Conservation (phyloP, 176 grass and related monocot species). For the Hyparrhenia diplandra region DNA sequence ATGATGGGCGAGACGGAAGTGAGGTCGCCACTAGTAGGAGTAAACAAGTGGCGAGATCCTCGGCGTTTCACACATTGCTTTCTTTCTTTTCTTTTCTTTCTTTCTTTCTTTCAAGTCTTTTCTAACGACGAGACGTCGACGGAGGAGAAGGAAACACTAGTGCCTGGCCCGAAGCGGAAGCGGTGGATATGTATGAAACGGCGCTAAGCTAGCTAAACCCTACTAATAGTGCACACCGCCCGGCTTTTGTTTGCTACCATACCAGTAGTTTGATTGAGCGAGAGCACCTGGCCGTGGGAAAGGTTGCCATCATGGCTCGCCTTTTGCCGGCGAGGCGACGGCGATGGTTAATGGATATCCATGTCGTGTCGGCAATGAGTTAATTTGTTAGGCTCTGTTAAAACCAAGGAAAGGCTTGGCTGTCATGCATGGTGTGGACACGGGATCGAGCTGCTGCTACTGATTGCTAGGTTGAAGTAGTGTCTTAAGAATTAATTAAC, state of each 20-base stretch:
- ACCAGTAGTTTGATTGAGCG: neutral
- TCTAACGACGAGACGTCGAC: neutral
- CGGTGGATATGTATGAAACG: neutral
- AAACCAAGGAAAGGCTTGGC: neutral
- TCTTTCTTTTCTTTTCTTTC: no score
- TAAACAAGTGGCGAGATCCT: constrained; percentile 24
- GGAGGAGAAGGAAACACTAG: neutral
- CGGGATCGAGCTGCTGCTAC: neutral
- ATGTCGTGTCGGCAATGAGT: neutral
- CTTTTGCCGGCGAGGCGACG: constrained; percentile 17
- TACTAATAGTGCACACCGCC: neutral
- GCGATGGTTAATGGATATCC: neutral
- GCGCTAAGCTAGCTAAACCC: neutral
- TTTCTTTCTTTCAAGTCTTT: neutral
- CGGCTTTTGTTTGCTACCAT: neutral
- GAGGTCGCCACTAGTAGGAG: constrained; percentile 23
- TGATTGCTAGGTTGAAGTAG: neutral
- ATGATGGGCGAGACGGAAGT: constrained; percentile 40
- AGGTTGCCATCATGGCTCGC: neutral
- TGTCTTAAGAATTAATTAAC: neutral
- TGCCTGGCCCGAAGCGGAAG: constrained; percentile 1
- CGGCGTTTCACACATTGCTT: constrained; percentile 8
- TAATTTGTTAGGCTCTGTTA: no score
- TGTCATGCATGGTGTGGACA: neutral
- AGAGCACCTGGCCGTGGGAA: neutral